phyloP scores from a whole-genome alignment of 352 stramenopile genomes.

The Pythium utonaiense region DNA sequence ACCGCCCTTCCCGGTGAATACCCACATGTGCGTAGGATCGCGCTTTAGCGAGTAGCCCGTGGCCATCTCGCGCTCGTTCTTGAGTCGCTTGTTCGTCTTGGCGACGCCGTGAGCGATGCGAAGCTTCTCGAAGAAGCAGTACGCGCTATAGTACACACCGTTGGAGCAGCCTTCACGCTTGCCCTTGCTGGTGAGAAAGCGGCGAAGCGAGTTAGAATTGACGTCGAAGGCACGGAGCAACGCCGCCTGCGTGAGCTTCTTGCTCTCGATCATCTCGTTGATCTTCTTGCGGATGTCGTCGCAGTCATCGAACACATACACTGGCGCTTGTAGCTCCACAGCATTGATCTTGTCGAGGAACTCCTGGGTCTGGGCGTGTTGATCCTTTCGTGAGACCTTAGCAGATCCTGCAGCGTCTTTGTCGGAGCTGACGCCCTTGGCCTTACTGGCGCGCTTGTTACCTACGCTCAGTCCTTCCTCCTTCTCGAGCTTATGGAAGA shows the following conservation, averaged over 20 bases:
- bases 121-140: slow-evolving; percentile 58
- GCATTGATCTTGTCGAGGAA: slow-evolving; percentile 34
- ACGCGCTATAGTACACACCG: slow-evolving; percentile 41
- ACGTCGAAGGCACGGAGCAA: slow-evolving; percentile 36
- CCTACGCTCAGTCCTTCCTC: slow-evolving; percentile 14
- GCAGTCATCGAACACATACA: slow-evolving; percentile 55
- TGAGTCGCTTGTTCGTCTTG: slow-evolving; percentile 46
- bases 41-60: slow-evolving; percentile 28
- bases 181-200: slow-evolving; percentile 42
- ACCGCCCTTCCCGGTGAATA: neutral
- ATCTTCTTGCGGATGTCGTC: slow-evolving; percentile 54
- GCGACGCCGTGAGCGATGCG: slow-evolving; percentile 35
- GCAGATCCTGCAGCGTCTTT: slow-evolving; percentile 9
- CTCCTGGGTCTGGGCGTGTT: slow-evolving; percentile 28
- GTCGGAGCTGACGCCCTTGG: neutral
- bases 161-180: slow-evolving; percentile 48
- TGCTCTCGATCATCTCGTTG: slow-evolving; percentile 33
- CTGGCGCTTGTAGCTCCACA: slow-evolving; percentile 32
- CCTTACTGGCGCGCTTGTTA: slow-evolving; percentile 18
- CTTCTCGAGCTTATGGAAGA: slow-evolving; percentile 42
- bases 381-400: slow-evolving; percentile 26
- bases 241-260: slow-evolving; percentile 36
- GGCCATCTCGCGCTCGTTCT: slow-evolving; percentile 28
- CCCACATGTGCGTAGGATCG: slow-evolving; percentile 24
- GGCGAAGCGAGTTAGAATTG: slow-evolving; percentile 48